These are phyloP conservation scores for Antitrichia curtipendula DNA, from an alignment of 225 moss, liverwort and hornwort genomes.

Conservation along the genomic window DNA sequence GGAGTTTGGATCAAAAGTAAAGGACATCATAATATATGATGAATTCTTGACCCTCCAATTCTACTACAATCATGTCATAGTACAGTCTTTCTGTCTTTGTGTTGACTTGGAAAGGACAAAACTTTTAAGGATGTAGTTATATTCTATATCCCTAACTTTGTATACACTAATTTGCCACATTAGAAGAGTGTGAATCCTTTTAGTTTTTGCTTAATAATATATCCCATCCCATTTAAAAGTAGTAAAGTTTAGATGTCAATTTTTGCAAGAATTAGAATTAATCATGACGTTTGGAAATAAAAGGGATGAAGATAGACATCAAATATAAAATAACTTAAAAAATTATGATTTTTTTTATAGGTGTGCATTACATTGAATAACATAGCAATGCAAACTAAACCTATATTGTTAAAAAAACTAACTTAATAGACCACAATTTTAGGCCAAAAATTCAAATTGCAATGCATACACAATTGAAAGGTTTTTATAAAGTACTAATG, in stretches of 20 bases:
- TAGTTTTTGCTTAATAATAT: no score
- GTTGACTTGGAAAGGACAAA: neutral
- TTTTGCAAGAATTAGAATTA: neutral
- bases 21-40: neutral
- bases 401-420: rapidly evolving
- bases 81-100: rapidly evolving
- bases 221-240: neutral
- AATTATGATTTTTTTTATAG: neutral
- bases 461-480: neutral
- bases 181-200: neutral
- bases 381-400: neutral
- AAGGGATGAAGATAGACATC: neutral
- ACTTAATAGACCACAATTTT: neutral
- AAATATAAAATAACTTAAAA: neutral
- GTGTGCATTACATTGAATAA: neutral
- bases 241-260: neutral
- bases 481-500: neutral
- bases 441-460: neutral
- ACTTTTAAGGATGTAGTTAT: neutral
- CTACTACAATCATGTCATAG: neutral
- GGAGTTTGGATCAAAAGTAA: neutral
- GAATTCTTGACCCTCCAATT: neutral
- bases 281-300: neutral
- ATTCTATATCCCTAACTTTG: neutral
- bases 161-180: neutral